Evolutionary conservation across 179 eudicot species (phyloP), one percentile per base, ranked within the genome.

Genomic region (Dionaea muscipula): DNA sequence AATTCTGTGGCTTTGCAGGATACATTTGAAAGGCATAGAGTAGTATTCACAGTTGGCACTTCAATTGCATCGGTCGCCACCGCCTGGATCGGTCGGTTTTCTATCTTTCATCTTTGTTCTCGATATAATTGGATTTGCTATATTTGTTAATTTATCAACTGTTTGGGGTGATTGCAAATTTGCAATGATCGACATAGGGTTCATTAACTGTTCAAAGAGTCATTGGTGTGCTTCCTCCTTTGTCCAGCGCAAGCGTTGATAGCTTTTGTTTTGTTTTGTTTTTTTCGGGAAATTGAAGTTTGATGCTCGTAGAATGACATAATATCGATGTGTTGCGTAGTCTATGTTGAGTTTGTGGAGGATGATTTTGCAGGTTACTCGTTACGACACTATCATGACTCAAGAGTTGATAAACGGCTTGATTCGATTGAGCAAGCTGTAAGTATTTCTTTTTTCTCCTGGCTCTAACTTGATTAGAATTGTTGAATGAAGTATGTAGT

Each of bases 391-490:
- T 53, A 75, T 68, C 97, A 90, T 68, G 83, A 90, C 38, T 69
- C 82, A 21, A 80, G 64, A 72, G 94, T 90, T 61, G 85, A 75
- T 27, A 68, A 57, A 63, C 73, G 86, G 74, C 90, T 90, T 22
- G 82, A 86, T 56, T 78, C 95, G 22, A 86, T 90, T 61, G 97
- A 90, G 72, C 74, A 80, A 64, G 78, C 84, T 56, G 97, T 90
- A 71, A 72, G 91, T 69, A 47, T 63, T 36, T 49, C 41, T 28
- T 60, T n/a, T n/a, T n/a, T n/a, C n/a, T n/a, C n/a, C n/a, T n/a
- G n/a, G n/a, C n/a, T n/a, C n/a, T n/a, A n/a, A n/a, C n/a, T n/a
- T n/a, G n/a, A n/a, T n/a, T n/a, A n/a, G n/a, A n/a, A n/a, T n/a
- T n/a, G n/a, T n/a, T n/a, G n/a, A n/a, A n/a, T n/a, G n/a, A n/a